phyloP scores from a whole-genome alignment of 257 asterid genomes.

The Ballota nigra region DNA sequence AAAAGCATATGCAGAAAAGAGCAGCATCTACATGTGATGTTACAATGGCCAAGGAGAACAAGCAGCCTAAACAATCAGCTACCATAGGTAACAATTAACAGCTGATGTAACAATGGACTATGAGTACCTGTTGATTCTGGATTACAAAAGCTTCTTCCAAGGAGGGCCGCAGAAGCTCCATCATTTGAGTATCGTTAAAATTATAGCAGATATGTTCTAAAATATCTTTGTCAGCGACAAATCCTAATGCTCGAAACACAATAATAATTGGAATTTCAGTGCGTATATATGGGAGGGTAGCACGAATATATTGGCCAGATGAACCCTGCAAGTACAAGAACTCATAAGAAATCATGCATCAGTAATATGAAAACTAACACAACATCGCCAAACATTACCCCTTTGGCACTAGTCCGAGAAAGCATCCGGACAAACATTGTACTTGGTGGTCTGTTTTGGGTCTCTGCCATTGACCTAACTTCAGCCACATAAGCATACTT shows the following conservation, averaged over 20 bases:
- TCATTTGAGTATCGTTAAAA: slow-evolving; percentile 90
- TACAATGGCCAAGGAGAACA: background rate
- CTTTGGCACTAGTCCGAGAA: slow-evolving; percentile 94
- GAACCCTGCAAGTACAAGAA: slow-evolving; percentile 66
- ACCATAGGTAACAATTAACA: background rate
- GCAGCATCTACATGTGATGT: background rate
- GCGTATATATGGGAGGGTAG: slow-evolving; percentile 93
- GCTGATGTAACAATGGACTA: background rate
- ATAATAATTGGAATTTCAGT: slow-evolving; percentile 94
- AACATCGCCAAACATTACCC: slow-evolving; percentile 51
- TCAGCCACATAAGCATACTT: slow-evolving; percentile 94
- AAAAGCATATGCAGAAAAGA: slow-evolving; percentile 5
- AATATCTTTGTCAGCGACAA: slow-evolving; percentile 97
- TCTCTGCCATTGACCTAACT: slow-evolving; percentile 96
- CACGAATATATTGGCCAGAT: slow-evolving; percentile 95
- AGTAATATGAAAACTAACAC: background rate
- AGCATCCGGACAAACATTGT: slow-evolving; percentile 98
- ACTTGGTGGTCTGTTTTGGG: slow-evolving; percentile 95
- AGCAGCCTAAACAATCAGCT: background rate
- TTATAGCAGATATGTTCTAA: slow-evolving; percentile 93
- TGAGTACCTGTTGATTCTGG: slow-evolving; percentile 86
- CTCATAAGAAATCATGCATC: background rate
- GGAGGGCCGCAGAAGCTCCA: slow-evolving; percentile 96
- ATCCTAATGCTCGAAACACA: slow-evolving; percentile 91
- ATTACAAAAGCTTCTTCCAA: slow-evolving; percentile 98